phyloP scores from a whole-genome alignment of 2,329 filamentous ascomycete genomes.

The Monilinia aucupariae region DNA sequence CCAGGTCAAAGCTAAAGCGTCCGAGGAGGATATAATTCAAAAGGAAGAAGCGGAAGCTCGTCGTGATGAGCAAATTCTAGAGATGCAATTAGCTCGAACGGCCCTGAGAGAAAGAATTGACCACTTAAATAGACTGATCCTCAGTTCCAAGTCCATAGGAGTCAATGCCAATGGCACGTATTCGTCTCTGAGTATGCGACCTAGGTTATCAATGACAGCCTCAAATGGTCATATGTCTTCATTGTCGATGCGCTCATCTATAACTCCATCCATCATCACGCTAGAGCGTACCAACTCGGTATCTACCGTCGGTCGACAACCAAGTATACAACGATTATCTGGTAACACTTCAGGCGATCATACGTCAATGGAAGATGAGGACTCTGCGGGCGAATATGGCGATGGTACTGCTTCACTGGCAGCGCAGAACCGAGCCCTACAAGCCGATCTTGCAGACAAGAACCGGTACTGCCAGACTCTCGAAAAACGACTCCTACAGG shows the following conservation, averaged over 20 bases:
- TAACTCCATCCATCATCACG: constrained; percentile 54
- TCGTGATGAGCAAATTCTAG: constrained; percentile 95
- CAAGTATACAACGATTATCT: constrained; percentile 25
- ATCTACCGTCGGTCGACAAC: constrained; percentile 33
- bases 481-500: constrained; percentile 87
- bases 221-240: constrained; percentile 42
- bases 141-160: constrained; percentile 92
- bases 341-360: constrained; percentile 21
- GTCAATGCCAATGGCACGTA: constrained; percentile 76
- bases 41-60: constrained; percentile 78
- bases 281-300: constrained; percentile 59
- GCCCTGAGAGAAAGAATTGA: constrained; percentile 96
- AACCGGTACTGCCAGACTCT: constrained; percentile 93
- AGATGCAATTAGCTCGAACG: constrained; percentile 95
- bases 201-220: constrained; percentile 48
- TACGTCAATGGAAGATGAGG: constrained; percentile 51
- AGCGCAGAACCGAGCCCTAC: constrained; percentile 85
- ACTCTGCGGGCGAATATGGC: constrained; percentile 73
- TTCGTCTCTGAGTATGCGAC: constrained; percentile 60
- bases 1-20: constrained; percentile 66
- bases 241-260: constrained; percentile 62
- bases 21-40: constrained; percentile 64
- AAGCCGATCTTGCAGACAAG: constrained; percentile 93
- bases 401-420: constrained; percentile 78
- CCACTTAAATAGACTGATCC: constrained; percentile 87